Evolutionary conservation across 768 basidiomycete genomes (phyloP), one percentile per base, ranked within the genome.

Genomic region (Antrodiella citrinella): DNA sequence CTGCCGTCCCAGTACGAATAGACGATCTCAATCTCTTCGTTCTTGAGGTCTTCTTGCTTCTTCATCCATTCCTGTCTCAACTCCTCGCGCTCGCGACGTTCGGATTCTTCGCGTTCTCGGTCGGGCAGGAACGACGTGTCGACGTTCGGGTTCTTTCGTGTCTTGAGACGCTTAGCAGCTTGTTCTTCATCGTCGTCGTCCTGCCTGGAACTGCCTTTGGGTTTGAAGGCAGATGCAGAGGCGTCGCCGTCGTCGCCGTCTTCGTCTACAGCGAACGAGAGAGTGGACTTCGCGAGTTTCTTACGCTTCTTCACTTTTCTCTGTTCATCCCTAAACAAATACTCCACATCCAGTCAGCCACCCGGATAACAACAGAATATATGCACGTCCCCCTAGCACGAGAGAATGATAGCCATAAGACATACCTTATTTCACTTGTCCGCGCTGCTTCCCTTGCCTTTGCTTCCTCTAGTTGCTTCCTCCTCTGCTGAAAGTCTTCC

Each of bases 1-100:
- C 87, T 92, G 10, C 96, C 96, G 64, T 99, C 96, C 96, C 96
- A 99, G 65, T 84, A 99, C 0, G 92, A 96, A 62, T 97, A 99
- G 0, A 85, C 85, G 50, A 99, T 77, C 66, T 98, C 96, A 48
- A 99, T 89, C 20, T 78, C 76, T 55, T 86, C 85, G 22, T 69
- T 60, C 63, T 85, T 84, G 49, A 85, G 77, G 20, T 82, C 73
- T 53, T 84, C 76, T 58, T 88, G 85, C 54, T 74, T 74, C 56
- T 67, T 71, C 26, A 98, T 72, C 93, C 94, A 99, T 65, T 96
- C 82, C 52, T 91, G 76, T 2, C 96, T 76, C 38, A 99, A 73
- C 45, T 86, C 78, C 64, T 99, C 96, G 35, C 95, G 75, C 65
- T 93, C 86, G 52, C 77, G 77, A 13, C 94, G 80, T 65, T 99